Percentiles rank a stretch among this genome's conserved stretches.
phyloP scores from a whole-genome alignment of 2,329 filamentous ascomycete species.

The Paecilomyces sp. region DNA sequence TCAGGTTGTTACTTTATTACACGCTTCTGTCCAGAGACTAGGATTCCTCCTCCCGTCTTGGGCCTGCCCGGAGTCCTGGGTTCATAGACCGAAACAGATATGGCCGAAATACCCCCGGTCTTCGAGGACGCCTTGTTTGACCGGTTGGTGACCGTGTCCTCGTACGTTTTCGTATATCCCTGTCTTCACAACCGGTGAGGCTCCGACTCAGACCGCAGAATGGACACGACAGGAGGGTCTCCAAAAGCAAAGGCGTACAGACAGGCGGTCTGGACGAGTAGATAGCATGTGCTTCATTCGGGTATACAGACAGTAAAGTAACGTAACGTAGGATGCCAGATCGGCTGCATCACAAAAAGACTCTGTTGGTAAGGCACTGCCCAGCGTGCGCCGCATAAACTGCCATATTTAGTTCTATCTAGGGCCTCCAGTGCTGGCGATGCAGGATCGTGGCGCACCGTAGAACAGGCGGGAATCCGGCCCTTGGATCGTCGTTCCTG shows the following conservation, averaged over 20 bases:
- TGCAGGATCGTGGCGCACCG: neutral
- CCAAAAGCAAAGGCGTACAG: neutral
- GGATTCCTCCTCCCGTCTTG: neutral
- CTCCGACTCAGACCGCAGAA: neutral
- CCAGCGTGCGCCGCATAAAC: neutral
- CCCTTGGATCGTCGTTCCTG: neutral
- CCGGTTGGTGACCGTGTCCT: neutral
- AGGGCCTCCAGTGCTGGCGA: neutral
- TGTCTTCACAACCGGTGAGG: neutral
- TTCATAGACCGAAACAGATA: neutral
- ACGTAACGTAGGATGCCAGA: neutral
- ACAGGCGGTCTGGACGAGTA: neutral
- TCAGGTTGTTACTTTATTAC: neutral
- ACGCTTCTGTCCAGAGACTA: neutral
- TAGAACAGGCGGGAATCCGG: neutral
- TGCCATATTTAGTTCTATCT: neutral
- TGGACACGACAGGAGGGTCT: neutral
- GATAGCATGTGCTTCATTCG: neutral
- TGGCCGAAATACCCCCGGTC: neutral
- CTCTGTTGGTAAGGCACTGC: neutral
- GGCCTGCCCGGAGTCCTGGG: neutral
- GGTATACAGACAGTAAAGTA: neutral
- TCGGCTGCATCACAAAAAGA: neutral
- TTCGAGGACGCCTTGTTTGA: neutral
- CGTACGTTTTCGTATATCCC: neutral